Percentiles rank a stretch among this genome's conserved stretches.
Conservation (phyloP, 2,329 filamentous ascomycete genomes). For the Cladosporium colombiae region DNA sequence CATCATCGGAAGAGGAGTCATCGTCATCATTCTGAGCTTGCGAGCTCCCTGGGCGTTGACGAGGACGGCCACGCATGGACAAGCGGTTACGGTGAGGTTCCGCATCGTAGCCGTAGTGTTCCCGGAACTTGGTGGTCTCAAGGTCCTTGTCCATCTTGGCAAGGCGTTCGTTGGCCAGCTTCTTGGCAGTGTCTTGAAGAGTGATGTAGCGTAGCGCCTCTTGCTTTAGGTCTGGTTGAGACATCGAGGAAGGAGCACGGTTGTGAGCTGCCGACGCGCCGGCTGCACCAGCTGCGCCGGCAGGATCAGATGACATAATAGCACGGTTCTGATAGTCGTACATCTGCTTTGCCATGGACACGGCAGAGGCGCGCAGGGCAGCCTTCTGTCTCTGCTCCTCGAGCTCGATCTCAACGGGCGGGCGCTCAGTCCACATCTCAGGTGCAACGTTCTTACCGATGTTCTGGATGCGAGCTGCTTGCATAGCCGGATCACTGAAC, state of each 20-base stretch:
- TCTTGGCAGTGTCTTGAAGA: slow-evolving; percentile 84
- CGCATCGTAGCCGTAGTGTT: slow-evolving; percentile 71
- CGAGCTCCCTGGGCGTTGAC: slow-evolving; percentile 67
- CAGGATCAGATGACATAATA: slow-evolving; percentile 25
- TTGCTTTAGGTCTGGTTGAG: slow-evolving; percentile 53
- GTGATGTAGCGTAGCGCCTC: slow-evolving; percentile 57
- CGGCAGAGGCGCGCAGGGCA: slow-evolving; percentile 74
- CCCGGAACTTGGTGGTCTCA: slow-evolving; percentile 62
- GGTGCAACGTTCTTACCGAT: slow-evolving; percentile 68
- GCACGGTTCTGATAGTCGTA: slow-evolving; percentile 62
- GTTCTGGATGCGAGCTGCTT: slow-evolving; percentile 64
- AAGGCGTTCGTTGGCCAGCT: slow-evolving; percentile 78
- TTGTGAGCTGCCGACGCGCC: slow-evolving; percentile 35
- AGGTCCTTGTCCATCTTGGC: slow-evolving; percentile 76
- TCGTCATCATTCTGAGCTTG: slow-evolving; percentile 37
- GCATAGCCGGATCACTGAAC: slow-evolving; percentile 51
- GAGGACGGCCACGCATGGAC: slow-evolving; percentile 56
- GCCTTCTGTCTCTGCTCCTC: slow-evolving; percentile 74
- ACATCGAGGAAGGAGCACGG: slow-evolving; percentile 34
- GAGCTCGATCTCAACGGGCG: slow-evolving; percentile 69
- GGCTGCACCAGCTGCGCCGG: slow-evolving; percentile 24
- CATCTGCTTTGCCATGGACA: slow-evolving; percentile 89
- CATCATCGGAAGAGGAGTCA: slow-evolving; percentile 58
- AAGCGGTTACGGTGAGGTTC: slow-evolving; percentile 51
- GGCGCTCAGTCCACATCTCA: slow-evolving; percentile 76